Evolutionary conservation across 2,329 filamentous ascomycete species (phyloP).

Genomic region (Colletotrichum sp.): DNA sequence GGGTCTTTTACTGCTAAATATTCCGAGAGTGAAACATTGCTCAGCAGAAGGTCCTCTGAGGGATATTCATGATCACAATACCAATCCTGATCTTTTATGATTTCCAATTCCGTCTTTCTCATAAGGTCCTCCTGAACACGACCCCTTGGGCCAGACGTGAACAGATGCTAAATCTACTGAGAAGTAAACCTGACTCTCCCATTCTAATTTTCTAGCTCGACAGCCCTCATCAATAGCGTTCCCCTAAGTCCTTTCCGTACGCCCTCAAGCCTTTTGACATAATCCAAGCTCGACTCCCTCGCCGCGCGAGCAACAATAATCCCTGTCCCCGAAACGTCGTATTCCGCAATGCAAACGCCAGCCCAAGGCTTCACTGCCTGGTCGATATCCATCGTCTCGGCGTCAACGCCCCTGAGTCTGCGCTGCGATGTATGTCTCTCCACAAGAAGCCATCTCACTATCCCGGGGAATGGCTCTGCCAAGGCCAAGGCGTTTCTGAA

Average conservation of each 20-base stretch:
- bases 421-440: neutral
- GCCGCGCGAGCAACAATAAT: neutral
- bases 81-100: accelerated
- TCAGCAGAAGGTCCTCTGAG: accelerated
- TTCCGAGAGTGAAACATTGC: neutral
- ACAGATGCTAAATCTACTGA: neutral
- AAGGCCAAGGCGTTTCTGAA: constrained; percentile 5
- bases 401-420: neutral
- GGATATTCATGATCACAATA: neutral
- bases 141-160: too few species aligned
- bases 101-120: neutral
- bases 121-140: too few species aligned
- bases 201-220: neutral
- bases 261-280: neutral
- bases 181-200: neutral
- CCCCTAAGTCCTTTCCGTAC: neutral
- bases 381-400: neutral
- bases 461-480: constrained; percentile 3
- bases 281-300: neutral
- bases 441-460: constrained; percentile 23
- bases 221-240: neutral
- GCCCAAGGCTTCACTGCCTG: neutral
- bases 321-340: neutral
- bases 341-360: neutral
- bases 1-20: neutral